Base-by-base conservation (phyloP, 2,329 filamentous ascomycete species). In the Pseudogymnoascus sp. region DNA sequence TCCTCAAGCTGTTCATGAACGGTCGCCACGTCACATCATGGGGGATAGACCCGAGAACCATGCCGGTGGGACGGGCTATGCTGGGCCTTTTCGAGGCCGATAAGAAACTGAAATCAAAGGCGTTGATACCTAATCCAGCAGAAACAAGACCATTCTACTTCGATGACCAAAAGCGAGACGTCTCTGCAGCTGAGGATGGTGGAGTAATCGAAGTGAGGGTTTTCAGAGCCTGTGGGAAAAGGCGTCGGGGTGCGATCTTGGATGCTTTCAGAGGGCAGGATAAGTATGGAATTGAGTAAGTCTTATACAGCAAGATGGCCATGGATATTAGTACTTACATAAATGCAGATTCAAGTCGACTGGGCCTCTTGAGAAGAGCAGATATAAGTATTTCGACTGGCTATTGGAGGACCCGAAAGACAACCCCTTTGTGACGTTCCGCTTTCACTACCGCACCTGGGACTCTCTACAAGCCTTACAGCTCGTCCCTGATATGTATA, bases 1-100 rank as follows among this genome's bases (percentile, higher is more conserved):
- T 79, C 70, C 85, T 85, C 71, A 83, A 81, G 66, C 70, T 85
- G 59, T 74, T 74, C 61, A 76, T 85, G 68, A 85, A 86, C 64
- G 81, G 81, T 14, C 76, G 77, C 14, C 74, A 76, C 16, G 72
- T 80, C n/a, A 74, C 78, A 2, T 79, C 77, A 2, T 86, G 81
- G 78, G 82, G 82, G 2, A 74, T 78, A 18, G 74, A 81, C 61
- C 70, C 77, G 14, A 67, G 66, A 12, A 66, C 64, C 3, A 70
- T 70, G 57, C 66, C 68, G 2, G 67, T 68, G 6, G 78, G 79
- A 6, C 74, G 73, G 38, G 74, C 80, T 39, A 76, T 75, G 61
- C 75, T 73, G 65, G 77, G 77, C 4, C 71, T 85, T 3, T 84
- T 80, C 64, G 75, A 78, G 38, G 80, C 82, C 2, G 73, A 74